Evolutionary conservation across 129 eudicot species (phyloP).

Genomic region (Dittrichia graveolens): DNA sequence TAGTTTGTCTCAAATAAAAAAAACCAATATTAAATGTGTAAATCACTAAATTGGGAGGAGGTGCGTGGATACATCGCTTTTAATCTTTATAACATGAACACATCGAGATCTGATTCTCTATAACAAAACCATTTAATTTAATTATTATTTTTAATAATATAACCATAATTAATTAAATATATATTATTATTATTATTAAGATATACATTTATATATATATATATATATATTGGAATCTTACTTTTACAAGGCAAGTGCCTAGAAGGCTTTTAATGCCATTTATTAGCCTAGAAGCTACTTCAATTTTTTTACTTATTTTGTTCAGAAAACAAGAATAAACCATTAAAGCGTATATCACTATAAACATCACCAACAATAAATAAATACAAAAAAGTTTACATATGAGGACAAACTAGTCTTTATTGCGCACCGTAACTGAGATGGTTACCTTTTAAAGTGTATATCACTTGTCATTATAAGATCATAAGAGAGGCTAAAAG

Average conservation of each 20-base stretch:
- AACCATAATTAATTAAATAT: conserved; percentile 15
- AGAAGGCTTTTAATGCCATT: conserved; percentile 39
- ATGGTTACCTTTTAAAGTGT: conserved; percentile 26
- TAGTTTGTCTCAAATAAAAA: conserved; percentile 22
- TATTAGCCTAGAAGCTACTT: conserved; percentile 36
- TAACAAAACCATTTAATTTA: conserved; percentile 7
- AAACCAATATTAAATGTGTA: conserved; percentile 5
- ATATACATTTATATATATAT: too few relatives aligned
- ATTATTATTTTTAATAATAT: neutral
- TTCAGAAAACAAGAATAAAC: conserved; percentile 23
- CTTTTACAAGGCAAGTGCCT: conserved; percentile 37
- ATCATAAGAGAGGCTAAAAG: too few relatives aligned
- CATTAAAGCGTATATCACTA: conserved; percentile 2
- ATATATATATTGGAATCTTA: conserved; percentile 35
- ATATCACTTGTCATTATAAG: too few relatives aligned
- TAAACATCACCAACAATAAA: conserved; percentile 24
- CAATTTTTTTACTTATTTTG: conserved; percentile 30
- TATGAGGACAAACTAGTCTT: conserved; percentile 32
- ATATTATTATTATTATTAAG: neutral
- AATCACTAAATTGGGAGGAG: neutral
- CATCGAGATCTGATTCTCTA: conserved; percentile 40
- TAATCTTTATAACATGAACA: conserved; percentile 17
- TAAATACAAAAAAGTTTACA: conserved; percentile 24
- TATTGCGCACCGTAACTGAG: conserved; percentile 45
- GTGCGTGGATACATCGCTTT: neutral